phyloP scores from a whole-genome alignment of 2,329 filamentous ascomycete genomes.

The Penicillium sumatraense region DNA sequence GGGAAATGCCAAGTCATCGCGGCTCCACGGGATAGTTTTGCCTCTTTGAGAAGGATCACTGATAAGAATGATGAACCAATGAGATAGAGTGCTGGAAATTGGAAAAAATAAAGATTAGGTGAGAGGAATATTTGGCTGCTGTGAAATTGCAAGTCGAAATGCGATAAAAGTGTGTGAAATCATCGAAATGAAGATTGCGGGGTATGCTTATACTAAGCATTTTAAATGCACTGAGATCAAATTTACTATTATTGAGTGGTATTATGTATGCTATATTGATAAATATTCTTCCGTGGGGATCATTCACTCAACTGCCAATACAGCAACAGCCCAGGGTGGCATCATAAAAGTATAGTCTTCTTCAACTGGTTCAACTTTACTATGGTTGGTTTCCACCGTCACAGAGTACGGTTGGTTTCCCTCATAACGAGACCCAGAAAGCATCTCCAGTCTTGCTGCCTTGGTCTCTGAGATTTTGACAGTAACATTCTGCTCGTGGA shows the following conservation, averaged over 20 bases:
- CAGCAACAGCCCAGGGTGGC: constrained; percentile 31
- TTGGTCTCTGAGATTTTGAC: constrained; percentile 30
- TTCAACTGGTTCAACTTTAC: constrained; percentile 9
- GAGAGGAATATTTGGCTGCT: too few relatives aligned
- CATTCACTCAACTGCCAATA: constrained; percentile 19
- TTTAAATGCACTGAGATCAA: too few relatives aligned
- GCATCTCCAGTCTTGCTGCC: constrained; percentile 27
- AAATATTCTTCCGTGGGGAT: too few relatives aligned
- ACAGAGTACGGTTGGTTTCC: constrained; percentile 27
- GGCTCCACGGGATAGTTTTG: constrained; percentile 20
- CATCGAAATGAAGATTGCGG: too few relatives aligned
- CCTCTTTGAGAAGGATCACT: constrained; percentile 15
- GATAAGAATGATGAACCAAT: too few relatives aligned
- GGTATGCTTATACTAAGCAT: too few relatives aligned
- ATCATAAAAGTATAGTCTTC: constrained; percentile 29
- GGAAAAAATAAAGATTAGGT: too few relatives aligned
- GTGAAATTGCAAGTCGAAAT: too few relatives aligned
- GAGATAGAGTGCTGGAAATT: too few relatives aligned
- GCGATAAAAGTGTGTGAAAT: too few relatives aligned
- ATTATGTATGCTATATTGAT: too few relatives aligned
- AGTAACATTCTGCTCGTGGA: constrained; percentile 25
- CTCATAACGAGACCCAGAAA: constrained; percentile 25
- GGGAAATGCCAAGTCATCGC: constrained; percentile 13
- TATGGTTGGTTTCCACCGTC: constrained; percentile 17
- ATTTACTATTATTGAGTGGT: too few relatives aligned